Percentiles rank a stretch among this genome's conserved stretches.
Conservation (phyloP, 345 rosid genomes). For the Anacardium occidentale region DNA sequence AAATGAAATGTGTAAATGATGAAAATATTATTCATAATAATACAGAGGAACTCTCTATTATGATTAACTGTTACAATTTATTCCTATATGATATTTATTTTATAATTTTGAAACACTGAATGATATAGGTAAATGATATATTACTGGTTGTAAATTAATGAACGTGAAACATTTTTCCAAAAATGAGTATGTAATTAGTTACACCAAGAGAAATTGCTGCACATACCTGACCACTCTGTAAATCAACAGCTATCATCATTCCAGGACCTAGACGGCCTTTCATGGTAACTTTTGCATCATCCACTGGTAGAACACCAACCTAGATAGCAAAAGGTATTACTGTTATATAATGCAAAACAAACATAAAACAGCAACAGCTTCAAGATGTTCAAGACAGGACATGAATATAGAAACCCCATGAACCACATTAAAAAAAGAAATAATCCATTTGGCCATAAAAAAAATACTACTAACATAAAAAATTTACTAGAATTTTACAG, state of each 20-base stretch:
- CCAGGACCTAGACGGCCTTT: constrained; percentile 99
- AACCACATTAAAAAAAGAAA: neutral
- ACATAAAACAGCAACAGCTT: neutral
- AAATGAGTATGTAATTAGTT: neutral
- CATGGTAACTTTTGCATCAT: constrained; percentile 85
- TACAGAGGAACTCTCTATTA: no score
- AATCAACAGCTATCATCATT: constrained; percentile 96
- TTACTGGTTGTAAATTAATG: neutral
- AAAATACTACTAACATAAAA: neutral
- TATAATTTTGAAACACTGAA: neutral
- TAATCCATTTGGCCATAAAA: neutral
- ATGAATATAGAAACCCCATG: neutral
- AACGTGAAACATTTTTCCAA: no score
- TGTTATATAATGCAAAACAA: neutral
- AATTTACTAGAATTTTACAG: neutral
- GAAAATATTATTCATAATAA: no score
- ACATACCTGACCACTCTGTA: constrained; percentile 86
- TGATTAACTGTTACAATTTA: no score
- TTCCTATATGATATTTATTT: no score
- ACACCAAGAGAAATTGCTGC: constrained; percentile 14
- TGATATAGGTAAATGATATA: constrained; percentile 3
- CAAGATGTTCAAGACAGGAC: neutral
- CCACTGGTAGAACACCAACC: constrained; percentile 98
- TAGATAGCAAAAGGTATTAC: constrained; percentile 24
- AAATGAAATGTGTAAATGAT: no score